Conservation (phyloP, 1,139 yeast genomes). For the Lodderomyces parapsilosis region DNA sequence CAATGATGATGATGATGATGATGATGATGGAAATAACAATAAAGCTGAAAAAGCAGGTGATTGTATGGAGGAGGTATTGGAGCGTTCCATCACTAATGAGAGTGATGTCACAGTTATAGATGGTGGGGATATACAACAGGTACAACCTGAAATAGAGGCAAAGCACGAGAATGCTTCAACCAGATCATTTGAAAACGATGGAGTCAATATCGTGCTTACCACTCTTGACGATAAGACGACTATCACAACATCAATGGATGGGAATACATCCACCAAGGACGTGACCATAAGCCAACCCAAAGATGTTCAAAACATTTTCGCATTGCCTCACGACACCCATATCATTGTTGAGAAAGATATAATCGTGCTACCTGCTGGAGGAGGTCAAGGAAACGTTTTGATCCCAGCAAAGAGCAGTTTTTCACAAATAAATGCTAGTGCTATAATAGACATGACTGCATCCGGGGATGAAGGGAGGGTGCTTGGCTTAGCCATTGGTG, state of each 20-base stretch:
- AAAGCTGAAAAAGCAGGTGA: conserved; percentile 1
- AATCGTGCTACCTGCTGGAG: conserved; percentile 7
- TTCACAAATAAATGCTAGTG: conserved; percentile 12
- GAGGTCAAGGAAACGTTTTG: conserved; percentile 5
- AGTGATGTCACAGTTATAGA: conserved; percentile 28
- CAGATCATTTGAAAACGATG: background rate
- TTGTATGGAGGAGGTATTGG: conserved; percentile 10
- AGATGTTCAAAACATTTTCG: conserved; percentile 5
- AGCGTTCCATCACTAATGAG: conserved; percentile 15
- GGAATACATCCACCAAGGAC: conserved; percentile 7
- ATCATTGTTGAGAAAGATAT: conserved; percentile 15
- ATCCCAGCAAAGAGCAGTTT: conserved; percentile 10
- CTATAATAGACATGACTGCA: conserved; percentile 14
- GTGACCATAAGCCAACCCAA: background rate
- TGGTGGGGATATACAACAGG: conserved; percentile 20
- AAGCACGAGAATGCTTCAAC: background rate
- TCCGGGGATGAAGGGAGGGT: conserved; percentile 8
- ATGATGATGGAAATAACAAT: too few relatives aligned
- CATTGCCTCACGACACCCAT: conserved; percentile 4
- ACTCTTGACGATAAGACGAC: background rate
- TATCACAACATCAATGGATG: background rate
- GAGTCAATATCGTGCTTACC: background rate
- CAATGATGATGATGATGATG: conserved; percentile 6
- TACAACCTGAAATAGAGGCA: conserved; percentile 3
- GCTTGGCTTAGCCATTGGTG: conserved; percentile 20